Conservation (phyloP, 1,284 basidiomycete species). For the Ustilago crameri region DNA sequence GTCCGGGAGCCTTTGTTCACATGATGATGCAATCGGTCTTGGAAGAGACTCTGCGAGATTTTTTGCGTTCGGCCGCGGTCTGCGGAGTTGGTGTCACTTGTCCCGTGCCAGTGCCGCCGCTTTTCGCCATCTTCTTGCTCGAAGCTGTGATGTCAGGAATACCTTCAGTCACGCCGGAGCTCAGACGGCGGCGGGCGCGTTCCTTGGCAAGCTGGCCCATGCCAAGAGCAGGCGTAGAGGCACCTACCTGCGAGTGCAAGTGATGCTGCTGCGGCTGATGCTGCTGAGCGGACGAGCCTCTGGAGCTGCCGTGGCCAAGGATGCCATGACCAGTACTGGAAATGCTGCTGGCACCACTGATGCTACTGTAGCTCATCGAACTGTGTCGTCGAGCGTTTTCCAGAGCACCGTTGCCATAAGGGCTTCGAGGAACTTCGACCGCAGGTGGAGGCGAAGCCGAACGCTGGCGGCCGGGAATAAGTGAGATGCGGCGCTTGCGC, state of each 20-base stretch:
- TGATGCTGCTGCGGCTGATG: slow-evolving; percentile 20
- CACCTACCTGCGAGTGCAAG: not conserved
- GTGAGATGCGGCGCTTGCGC: slow-evolving; percentile 49
- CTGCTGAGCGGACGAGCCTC: slow-evolving; percentile 36
- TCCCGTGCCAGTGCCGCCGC: slow-evolving; percentile 16
- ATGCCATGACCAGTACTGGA: slow-evolving; percentile 35
- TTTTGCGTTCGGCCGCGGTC: slow-evolving; percentile 31
- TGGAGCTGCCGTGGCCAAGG: slow-evolving; percentile 28
- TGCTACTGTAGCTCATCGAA: slow-evolving; percentile 55
- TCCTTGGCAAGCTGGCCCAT: slow-evolving; percentile 11
- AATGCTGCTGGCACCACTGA: slow-evolving; percentile 46
- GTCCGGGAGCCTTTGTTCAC: slow-evolving; percentile 8
- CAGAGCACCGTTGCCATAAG: slow-evolving; percentile 20
- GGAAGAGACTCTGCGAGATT: slow-evolving; percentile 35
- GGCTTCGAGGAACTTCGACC: slow-evolving; percentile 18
- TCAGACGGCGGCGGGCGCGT: slow-evolving; percentile 36
- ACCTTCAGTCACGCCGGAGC: slow-evolving; percentile 16
- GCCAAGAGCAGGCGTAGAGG: slow-evolving; percentile 24
- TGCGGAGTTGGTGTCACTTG: slow-evolving; percentile 34
- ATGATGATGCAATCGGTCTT: slow-evolving; percentile 49
- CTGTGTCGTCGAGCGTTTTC: slow-evolving; percentile 33
- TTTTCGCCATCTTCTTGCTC: slow-evolving; percentile 8
- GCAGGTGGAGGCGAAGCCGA: slow-evolving; percentile 37
- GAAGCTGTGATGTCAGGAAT: slow-evolving; percentile 2
- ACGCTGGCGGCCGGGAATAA: slow-evolving; percentile 43